Evolutionary conservation across 345 rosid species (phyloP).

Genomic region (Corymbia maculata): DNA sequence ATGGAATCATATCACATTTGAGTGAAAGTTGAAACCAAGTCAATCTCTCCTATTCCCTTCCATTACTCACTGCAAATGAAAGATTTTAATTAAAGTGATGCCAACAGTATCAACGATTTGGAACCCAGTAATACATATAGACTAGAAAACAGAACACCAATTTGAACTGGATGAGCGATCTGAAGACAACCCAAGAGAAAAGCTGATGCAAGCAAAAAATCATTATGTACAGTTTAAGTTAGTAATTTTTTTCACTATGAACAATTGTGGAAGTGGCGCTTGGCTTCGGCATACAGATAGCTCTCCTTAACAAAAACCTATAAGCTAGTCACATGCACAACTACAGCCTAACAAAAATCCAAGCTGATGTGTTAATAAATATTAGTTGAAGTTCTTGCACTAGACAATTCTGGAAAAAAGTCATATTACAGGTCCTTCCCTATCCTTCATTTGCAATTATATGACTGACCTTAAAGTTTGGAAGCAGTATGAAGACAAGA

Average conservation of each 20-base stretch:
- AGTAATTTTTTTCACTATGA: neutral
- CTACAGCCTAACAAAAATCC: neutral
- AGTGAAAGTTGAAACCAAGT: neutral
- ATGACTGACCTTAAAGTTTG: neutral
- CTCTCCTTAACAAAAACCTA: neutral
- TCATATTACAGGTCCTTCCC: neutral
- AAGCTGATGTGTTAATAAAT: neutral
- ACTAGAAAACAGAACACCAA: neutral
- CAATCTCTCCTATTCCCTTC: neutral
- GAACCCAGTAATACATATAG: neutral
- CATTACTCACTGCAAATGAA: neutral
- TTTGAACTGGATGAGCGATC: neutral
- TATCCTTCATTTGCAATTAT: neutral
- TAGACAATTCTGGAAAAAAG: neutral
- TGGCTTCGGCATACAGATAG: neutral
- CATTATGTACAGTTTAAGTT: neutral
- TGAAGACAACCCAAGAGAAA: neutral
- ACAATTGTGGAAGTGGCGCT: neutral
- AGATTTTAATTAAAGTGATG: neutral
- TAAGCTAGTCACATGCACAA: neutral
- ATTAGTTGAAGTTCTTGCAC: neutral
- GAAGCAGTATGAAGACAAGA: neutral
- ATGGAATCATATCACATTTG: neutral
- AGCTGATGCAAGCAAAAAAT: neutral
- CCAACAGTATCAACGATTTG: neutral